Evolutionary conservation across 208 protist species (phyloP).

Genomic region (Leishmania amazonensis): DNA sequence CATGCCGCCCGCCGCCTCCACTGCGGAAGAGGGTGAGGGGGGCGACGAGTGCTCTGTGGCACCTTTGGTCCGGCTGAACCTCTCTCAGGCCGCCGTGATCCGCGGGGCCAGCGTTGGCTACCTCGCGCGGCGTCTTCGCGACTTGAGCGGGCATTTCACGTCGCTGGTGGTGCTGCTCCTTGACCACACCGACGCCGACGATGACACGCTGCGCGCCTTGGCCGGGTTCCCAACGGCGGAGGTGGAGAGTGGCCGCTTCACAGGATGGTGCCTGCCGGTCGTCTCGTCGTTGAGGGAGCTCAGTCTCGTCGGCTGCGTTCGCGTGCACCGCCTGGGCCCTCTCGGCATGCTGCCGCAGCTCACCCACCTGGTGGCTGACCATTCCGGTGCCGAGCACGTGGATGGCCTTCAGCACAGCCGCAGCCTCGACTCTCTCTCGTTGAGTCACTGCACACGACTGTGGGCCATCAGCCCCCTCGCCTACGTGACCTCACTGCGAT

Average conservation of each 20-base stretch:
- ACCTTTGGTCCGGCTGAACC: conserved; percentile 19
- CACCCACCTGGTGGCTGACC: conserved; percentile 13
- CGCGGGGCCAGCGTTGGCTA: conserved; percentile 15
- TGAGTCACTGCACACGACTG: conserved; percentile 26
- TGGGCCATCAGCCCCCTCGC: conserved; percentile 24
- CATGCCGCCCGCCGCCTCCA: neutral
- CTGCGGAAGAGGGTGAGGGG: neutral
- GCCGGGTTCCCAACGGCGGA: conserved; percentile 1
- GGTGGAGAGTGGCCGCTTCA: neutral
- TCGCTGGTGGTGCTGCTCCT: conserved; percentile 15
- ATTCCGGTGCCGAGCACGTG: conserved; percentile 13
- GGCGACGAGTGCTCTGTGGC: neutral
- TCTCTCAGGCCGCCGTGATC: conserved; percentile 12
- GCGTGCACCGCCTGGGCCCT: conserved; percentile 26
- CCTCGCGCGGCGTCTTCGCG: conserved; percentile 7
- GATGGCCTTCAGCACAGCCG: conserved; percentile 26
- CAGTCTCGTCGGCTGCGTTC: conserved; percentile 23
- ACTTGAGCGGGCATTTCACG: neutral
- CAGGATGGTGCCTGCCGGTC: neutral
- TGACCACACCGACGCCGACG: conserved; percentile 17
- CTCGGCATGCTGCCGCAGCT: conserved; percentile 30
- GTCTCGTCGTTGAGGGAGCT: conserved; percentile 19
- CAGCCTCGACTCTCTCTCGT: conserved; percentile 8
- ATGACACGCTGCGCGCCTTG: conserved; percentile 15
- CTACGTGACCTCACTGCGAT: conserved; percentile 8